Base-by-base conservation (phyloP, 768 basidiomycete genomes). In the Leccinellum rugosiceps region DNA sequence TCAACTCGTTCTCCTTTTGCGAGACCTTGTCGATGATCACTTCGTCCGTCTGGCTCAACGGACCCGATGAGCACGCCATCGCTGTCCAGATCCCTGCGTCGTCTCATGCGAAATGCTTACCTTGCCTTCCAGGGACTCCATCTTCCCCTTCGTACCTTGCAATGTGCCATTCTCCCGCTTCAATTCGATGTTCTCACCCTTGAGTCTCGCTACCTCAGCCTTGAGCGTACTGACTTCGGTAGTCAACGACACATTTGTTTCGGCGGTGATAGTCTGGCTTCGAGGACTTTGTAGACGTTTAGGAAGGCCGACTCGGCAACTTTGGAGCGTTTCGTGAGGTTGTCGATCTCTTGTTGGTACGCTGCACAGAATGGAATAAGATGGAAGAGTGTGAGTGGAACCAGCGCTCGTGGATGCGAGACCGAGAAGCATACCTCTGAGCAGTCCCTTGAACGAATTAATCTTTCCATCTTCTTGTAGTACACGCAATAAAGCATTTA, bases 341-440 rank as follows among this genome's bases (percentile, higher is more conserved):
- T 88, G 77, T 99, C 97, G 56, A 99, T 98, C 76, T 98, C 97
- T 3, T 87, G 83, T 74, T 98, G 96, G 77, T 98, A 98, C 1
- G 94, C 94, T 94, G 63, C 7, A 10, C 6, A 47, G 48, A 13
- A 38, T 21, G 21, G 25, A 8, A 23, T 19, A 13, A 10, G 13
- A 8, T 8, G 14, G 14, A 31, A 19, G 8, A 15, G 19, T 43
- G 38, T 43, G 41, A 43, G 41, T 19, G 5, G 10, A 34, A 34
- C 41, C 10, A 10, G 11, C 15, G 14, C 15, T 34, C 34, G n/a
- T n/a, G n/a, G n/a, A 34, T 32, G 30, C 1, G 25, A 35, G 25
- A 26, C 34, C 19, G 9, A 38, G 19, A 50, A 43, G 59, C 76
- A 53, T 57, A 91, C 93, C 82, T 77, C 96, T 98, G 53, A 99